Base-by-base conservation (phyloP, 306 rosid species). In the Gastrolobium villosum region DNA sequence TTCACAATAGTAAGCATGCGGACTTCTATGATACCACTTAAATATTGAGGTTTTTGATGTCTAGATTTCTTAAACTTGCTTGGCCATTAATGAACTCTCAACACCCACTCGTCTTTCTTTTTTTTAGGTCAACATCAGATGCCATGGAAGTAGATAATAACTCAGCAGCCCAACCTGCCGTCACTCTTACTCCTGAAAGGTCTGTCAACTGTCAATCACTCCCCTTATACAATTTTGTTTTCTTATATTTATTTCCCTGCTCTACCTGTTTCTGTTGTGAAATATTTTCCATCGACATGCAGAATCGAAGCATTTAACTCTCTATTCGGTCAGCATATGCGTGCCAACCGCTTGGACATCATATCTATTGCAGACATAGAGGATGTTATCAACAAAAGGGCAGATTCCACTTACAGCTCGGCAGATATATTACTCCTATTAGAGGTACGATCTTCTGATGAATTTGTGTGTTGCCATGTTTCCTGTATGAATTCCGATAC, bases 261-360 rank as follows among this genome's bases (percentile, higher is more conserved):
- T 26, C 49, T 54, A 63, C 13, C 6, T 48, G 65, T 50, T 79
- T 78, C 62, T 74, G 35, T 79, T 48, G 48, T 62, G 39, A 64
- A 49, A 57, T 49, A 28, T 55, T 41, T 52, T 28, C 53, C 50
- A 10, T 55, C 7, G 3, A 36, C 76, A 46, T 76, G 82, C 93
- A 96, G 99, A 89, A 82, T 84, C 6, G 90, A 85, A 84, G 94
- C 89, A 70, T 93, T 93, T 78, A 88, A 90, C 72, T 81, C 97
- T 77, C 78, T 84, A 11, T 89, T 96, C 82, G 93, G 91, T 83
- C 98, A 91, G 83, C 94, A 93, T 80, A 91, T 91, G 96, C 92
- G 87, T 14, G 68, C 87, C 64, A 87, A 93, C 64, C 99, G 86
- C 62, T 48, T 91, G 84, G 93, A 90, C 54, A 60, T 74, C 53